These are phyloP conservation scores for Myxozyma monticola DNA, from an alignment of 805 yeast genomes.

Conservation along the genomic window DNA sequence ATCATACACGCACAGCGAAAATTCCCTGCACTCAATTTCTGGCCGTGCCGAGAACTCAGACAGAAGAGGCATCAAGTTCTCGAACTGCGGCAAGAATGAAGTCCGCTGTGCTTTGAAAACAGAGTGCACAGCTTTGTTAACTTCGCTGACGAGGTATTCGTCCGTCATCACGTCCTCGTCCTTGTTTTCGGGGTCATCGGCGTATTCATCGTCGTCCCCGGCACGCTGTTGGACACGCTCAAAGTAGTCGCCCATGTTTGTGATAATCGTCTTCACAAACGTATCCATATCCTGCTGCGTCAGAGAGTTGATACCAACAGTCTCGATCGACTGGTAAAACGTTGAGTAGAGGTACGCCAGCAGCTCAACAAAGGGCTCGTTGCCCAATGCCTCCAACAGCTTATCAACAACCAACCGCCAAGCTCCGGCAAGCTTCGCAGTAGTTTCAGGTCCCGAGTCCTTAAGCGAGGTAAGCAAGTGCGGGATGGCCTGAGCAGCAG, in stretches of 20 bases:
- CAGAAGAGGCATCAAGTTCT: slow-evolving; percentile 61
- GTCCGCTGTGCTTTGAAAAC: slow-evolving; percentile 64
- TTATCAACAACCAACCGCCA: slow-evolving; percentile 73
- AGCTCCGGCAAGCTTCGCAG: slow-evolving; percentile 60
- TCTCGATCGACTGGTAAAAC: slow-evolving; percentile 61
- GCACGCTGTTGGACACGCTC: slow-evolving; percentile 66
- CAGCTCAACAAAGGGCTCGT: slow-evolving; percentile 83
- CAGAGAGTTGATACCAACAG: slow-evolving; percentile 59
- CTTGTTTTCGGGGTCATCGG: slow-evolving; percentile 76
- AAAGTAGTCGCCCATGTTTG: slow-evolving; percentile 64
- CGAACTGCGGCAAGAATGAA: slow-evolving; percentile 64
- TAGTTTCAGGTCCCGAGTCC: slow-evolving; percentile 38
- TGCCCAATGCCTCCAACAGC: slow-evolving; percentile 63
- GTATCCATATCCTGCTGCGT: slow-evolving; percentile 54
- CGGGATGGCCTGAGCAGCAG: slow-evolving; percentile 85
- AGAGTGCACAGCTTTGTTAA: slow-evolving; percentile 70
- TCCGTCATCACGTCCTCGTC: slow-evolving; percentile 84
- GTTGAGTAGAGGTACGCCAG: slow-evolving; percentile 75
- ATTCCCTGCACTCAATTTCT: slow-evolving; percentile 65
- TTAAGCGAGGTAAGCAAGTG: slow-evolving; percentile 62
- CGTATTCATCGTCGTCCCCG: slow-evolving; percentile 35
- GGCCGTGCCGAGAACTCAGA: slow-evolving; percentile 63
- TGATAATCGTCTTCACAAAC: slow-evolving; percentile 59
- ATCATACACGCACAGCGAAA: slow-evolving; percentile 77
- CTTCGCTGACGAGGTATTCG: slow-evolving; percentile 85